Base-by-base conservation (phyloP, 306 rosid species). In the Cicer cuneatum region DNA sequence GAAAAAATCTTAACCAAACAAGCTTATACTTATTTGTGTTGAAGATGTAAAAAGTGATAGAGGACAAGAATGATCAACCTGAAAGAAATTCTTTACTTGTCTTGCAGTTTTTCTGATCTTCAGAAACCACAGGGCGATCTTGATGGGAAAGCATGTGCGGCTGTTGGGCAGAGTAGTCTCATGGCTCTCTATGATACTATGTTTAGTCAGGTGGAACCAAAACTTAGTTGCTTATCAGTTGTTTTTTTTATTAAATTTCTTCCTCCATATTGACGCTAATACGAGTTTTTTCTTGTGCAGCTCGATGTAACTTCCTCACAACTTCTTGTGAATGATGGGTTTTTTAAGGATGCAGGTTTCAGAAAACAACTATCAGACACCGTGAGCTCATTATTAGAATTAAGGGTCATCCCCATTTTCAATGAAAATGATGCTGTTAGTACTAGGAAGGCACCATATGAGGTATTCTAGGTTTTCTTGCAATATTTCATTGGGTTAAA, bases 371-470 rank as follows among this genome's bases (percentile, higher is more conserved):
- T 94, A 43, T 83, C 90, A 6, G 97, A 91, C 13, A 94, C 98
- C 4, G 93, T 94, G 46, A 73, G 78, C 76, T 77, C 96, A 2
- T 80, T 94, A 72, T 78, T 94, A 48, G 79, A 78, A 24, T 76
- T 81, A 73, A 88, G 89, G 85, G 97, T 87, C 67, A 87, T 94
- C 73, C 98, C 98, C 63, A 87, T 94, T 80, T 94, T 94, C 87
- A 94, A 94, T 75, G 97, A 94, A 83, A 94, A 94, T 74, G 98
- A 94, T 72, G 98, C 98, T 61, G 96, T 94, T 66, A 94, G 98
- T 69, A 90, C 96, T 51, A 91, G 97, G 86, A 88, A 87, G 73
- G 93, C 93, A 45, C 97, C 98, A 45, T 88, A 88, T 66, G 86
- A 87, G 92, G 97, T 91, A 82, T 80, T 51, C 40, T 70, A 54